Base-by-base conservation (phyloP, 2,329 filamentous ascomycete species). In the Fusarium neocosmosporiellum region DNA sequence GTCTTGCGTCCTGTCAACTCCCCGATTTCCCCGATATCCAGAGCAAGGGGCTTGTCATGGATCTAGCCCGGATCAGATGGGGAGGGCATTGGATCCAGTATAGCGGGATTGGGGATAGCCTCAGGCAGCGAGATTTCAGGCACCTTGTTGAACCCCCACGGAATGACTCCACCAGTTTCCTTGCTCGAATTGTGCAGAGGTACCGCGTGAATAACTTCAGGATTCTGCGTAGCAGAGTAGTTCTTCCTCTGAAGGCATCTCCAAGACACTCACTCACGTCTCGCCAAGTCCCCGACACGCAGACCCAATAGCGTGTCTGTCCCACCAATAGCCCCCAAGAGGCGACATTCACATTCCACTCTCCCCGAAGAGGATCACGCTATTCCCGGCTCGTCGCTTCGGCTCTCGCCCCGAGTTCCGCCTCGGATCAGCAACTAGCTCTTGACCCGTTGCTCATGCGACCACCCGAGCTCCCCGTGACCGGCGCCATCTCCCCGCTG, bases 391-490 rank as follows among this genome's bases (percentile, higher is more conserved):
- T 66, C 50, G 58, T 74, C 65, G 65, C 69, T 27, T 37, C 62
- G 65, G 68, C 65, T 62, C 58, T 54, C 41, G 54, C 59, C 58
- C 71, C 71, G 71, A 73, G 68, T 73, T 67, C 71, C 71, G 71
- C 65, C 18, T 37, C 67, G 66, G 67, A 59, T 68, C 43, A 36
- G 39, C 34, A 58, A 64, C 59, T 46, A 20, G 24, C 39, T 41
- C 34, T 31, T 22, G 59, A 46, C 34, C 37, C 37, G 62, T 14
- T 48, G 41, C 63, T 55, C 29, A 70, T 61, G 69, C 68, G 62
- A 55, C 43, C 43, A 60, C 48, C 53, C 54, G 68, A 69, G 66
- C 71, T 74, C 71, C 71, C 71, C 71, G 71, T 72, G 71, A 72
- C 71, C 65, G n/a, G 31, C 69, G 65, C 58, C 63, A 61, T 43